Conservation (phyloP, 495 filamentous ascomycete genomes). For the Aspergillus incahuasiensis region DNA sequence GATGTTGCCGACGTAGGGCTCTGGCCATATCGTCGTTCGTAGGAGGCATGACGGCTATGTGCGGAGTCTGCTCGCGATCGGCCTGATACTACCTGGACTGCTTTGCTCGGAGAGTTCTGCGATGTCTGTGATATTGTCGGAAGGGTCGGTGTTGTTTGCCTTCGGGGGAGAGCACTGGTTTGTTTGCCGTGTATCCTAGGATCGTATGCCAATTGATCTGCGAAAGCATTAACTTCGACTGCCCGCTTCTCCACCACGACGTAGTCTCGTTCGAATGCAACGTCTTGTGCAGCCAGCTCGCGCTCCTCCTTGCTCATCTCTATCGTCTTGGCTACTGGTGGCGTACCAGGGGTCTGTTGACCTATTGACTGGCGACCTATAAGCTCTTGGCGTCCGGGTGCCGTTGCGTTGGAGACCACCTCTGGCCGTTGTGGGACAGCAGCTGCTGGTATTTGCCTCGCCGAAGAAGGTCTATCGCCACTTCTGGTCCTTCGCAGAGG, state of each 20-base stretch:
- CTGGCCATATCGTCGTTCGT: slow-evolving; percentile 70
- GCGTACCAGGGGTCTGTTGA: slow-evolving; percentile 45
- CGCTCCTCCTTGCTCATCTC: slow-evolving; percentile 51
- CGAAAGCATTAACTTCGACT: slow-evolving; percentile 95
- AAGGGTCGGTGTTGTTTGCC: slow-evolving; percentile 62
- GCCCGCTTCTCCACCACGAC: slow-evolving; percentile 92
- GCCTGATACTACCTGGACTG: slow-evolving; percentile 64
- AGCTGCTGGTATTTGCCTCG: slow-evolving; percentile 21
- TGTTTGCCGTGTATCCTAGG: slow-evolving; percentile 52
- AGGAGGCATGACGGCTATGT: slow-evolving; percentile 66
- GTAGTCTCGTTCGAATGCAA: slow-evolving; percentile 88
- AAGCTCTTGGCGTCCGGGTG: slow-evolving; percentile 56
- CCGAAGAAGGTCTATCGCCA: slow-evolving; percentile 31
- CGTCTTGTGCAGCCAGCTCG: slow-evolving; percentile 77
- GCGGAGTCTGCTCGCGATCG: slow-evolving; percentile 56
- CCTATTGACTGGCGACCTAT: slow-evolving; percentile 30
- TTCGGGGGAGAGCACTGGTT: slow-evolving; percentile 53
- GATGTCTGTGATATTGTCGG: slow-evolving; percentile 36
- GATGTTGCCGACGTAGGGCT: slow-evolving; percentile 80
- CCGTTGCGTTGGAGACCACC: slow-evolving; percentile 50
- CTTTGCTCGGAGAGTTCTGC: slow-evolving; percentile 46
- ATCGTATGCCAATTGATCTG: slow-evolving; percentile 85
- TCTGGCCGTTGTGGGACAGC: slow-evolving; percentile 36
- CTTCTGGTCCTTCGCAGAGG: slow-evolving; percentile 39
- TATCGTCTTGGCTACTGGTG: slow-evolving; percentile 40